A percentile compares a stretch with the other conserved stretches of the same genome.
phyloP scores from a whole-genome alignment of 495 filamentous ascomycete species.

The Letharia lupina region DNA sequence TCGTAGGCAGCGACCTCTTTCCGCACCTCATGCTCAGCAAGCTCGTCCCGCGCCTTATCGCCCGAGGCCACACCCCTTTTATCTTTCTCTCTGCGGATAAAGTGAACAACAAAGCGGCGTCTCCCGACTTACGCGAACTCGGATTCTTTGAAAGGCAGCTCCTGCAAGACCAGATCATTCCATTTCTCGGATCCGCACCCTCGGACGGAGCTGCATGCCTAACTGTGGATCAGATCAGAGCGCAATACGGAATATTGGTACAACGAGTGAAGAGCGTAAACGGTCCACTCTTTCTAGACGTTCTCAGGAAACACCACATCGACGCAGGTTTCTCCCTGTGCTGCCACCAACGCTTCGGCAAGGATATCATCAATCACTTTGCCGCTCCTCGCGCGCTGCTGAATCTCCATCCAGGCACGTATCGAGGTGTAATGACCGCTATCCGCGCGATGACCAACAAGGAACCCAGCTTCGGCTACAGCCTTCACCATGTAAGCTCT shows the following conservation, averaged over 20 bases:
- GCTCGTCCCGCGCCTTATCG: not conserved
- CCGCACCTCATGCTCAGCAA: not conserved
- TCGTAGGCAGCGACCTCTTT: conserved; percentile 2
- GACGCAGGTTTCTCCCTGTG: not conserved
- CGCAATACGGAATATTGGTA: not conserved
- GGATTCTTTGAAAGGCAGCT: not conserved
- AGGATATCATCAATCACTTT: not conserved
- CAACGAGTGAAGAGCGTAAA: not conserved
- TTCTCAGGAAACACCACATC: not conserved
- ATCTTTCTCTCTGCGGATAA: not conserved
- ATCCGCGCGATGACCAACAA: not conserved
- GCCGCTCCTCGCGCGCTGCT: not conserved
- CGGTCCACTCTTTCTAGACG: not conserved
- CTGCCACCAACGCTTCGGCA: not conserved
- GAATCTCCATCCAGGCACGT: not conserved
- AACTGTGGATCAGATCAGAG: not conserved
- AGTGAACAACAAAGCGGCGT: not conserved
- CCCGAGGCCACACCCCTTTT: not conserved
- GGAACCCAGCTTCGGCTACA: not conserved
- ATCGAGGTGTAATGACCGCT: not conserved
- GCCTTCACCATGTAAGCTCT: not conserved
- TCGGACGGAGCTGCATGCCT: not conserved
- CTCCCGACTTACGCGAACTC: not conserved
- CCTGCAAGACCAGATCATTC: conserved; percentile 9
- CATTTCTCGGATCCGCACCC: not conserved